Conservation (phyloP, 495 filamentous ascomycete species). For the Aspergillus campestris region DNA sequence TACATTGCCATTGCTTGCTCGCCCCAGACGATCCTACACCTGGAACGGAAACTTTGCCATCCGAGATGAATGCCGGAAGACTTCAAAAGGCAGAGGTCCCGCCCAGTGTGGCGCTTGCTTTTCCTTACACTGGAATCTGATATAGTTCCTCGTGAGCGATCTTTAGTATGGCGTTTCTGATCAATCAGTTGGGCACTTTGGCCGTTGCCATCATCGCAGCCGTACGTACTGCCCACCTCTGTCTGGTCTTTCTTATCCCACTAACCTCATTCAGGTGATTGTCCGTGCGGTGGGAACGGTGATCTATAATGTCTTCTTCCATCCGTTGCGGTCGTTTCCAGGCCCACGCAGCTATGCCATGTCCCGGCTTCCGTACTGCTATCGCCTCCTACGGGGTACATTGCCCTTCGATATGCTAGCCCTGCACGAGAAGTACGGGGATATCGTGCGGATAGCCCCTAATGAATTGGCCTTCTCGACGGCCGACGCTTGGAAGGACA, state of each 20-base stretch:
- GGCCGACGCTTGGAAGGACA: conserved; percentile 47
- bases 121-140: too few relatives aligned
- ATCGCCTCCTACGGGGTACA: conserved; percentile 22
- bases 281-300: neutral
- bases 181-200: too few relatives aligned
- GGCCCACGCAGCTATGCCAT: conserved; percentile 36
- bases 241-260: neutral
- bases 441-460: conserved; percentile 46
- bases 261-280: neutral
- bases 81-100: too few relatives aligned
- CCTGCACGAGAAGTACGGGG: conserved; percentile 43
- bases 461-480: conserved; percentile 42
- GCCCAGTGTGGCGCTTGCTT: too few relatives aligned
- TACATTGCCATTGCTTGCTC: too few relatives aligned
- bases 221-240: neutral
- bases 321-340: conserved; percentile 36
- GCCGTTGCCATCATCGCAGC: too few relatives aligned
- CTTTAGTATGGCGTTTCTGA: neutral
- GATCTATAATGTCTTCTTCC: conserved; percentile 39
- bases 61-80: too few relatives aligned
- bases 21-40: too few relatives aligned
- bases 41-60: too few relatives aligned
- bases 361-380: conserved; percentile 22
- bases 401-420: conserved; percentile 31
- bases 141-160: neutral